These are phyloP conservation scores for Lichina pygmaea DNA, from an alignment of 495 filamentous ascomycete genomes.

Conservation along the genomic window DNA sequence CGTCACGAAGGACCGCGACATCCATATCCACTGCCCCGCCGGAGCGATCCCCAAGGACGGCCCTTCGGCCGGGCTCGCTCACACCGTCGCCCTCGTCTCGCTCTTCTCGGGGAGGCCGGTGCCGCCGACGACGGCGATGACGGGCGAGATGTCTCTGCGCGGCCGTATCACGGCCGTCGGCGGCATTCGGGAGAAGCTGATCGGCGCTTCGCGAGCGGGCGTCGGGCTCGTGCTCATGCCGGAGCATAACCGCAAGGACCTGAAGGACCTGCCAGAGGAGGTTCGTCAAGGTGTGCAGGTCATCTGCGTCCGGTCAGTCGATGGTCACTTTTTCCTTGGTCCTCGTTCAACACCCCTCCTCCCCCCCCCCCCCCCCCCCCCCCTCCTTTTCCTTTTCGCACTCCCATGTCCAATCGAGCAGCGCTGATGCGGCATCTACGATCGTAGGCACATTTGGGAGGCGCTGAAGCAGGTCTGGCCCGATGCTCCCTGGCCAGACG, in stretches of 20 bases:
- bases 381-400: constrained; percentile 4
- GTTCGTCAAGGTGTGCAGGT: constrained; percentile 74
- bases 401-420: background rate
- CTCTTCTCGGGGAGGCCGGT: constrained; percentile 75
- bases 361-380: background rate
- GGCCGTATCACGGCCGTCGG: constrained; percentile 76
- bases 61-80: constrained; percentile 68
- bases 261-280: constrained; percentile 74
- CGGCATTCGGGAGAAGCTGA: constrained; percentile 96
- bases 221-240: constrained; percentile 87
- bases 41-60: constrained; percentile 92
- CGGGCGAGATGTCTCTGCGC: constrained; percentile 73
- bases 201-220: constrained; percentile 76
- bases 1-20: constrained; percentile 82
- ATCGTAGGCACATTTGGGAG: constrained; percentile 59
- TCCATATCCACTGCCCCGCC: constrained; percentile 91
- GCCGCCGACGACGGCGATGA: constrained; percentile 88
- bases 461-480: constrained; percentile 67
- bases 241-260: constrained; percentile 73
- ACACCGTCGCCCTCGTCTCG: constrained; percentile 79
- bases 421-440: constrained; percentile 7
- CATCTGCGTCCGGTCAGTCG: constrained; percentile 51
- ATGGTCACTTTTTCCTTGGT: too few relatives aligned
- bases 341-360: background rate
- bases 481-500: constrained; percentile 50